Conservation (phyloP, 1,284 basidiomycete genomes). For the Macrocystidia cucumis region DNA sequence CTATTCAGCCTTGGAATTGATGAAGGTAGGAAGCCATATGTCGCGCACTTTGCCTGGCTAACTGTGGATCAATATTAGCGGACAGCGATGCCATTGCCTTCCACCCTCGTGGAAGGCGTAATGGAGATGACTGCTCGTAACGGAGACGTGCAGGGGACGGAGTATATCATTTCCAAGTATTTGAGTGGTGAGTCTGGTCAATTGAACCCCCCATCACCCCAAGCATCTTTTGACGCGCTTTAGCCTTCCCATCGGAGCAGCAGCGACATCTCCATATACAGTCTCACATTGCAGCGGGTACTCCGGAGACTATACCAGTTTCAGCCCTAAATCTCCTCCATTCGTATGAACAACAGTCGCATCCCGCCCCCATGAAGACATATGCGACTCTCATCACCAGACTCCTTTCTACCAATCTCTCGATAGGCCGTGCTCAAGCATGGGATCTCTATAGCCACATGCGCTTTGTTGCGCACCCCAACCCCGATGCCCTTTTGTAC, state of each 20-base stretch:
- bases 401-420: slow-evolving; percentile 45
- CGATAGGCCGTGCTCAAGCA: slow-evolving; percentile 61
- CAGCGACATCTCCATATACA: slow-evolving; percentile 68
- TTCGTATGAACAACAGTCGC: slow-evolving; percentile 50
- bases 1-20: slow-evolving; percentile 26
- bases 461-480: slow-evolving; percentile 89
- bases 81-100: slow-evolving; percentile 27
- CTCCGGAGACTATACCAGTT: slow-evolving; percentile 36
- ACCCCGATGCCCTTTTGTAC: slow-evolving; percentile 72
- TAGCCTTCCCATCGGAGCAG: slow-evolving; percentile 38
- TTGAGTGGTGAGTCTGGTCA: slow-evolving; percentile 29
- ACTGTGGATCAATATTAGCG: slow-evolving; percentile 19
- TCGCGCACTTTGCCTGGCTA: neutral
- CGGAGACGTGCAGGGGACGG: slow-evolving; percentile 38
- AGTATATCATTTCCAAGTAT: slow-evolving; percentile 35
- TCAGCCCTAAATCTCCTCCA: slow-evolving; percentile 56
- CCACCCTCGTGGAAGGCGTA: slow-evolving; percentile 33
- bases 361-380: slow-evolving; percentile 53
- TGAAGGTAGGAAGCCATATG: slow-evolving; percentile 37
- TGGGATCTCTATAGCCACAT: slow-evolving; percentile 96
- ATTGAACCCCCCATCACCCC: slow-evolving; percentile 1
- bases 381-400: slow-evolving; percentile 58
- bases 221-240: slow-evolving; percentile 2
- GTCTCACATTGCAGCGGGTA: slow-evolving; percentile 40
- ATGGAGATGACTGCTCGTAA: slow-evolving; percentile 40